Evolutionary conservation across 345 rosid genomes (phyloP), one percentile per base, ranked within the genome.

Genomic region (Mallotus nudiflorus): DNA sequence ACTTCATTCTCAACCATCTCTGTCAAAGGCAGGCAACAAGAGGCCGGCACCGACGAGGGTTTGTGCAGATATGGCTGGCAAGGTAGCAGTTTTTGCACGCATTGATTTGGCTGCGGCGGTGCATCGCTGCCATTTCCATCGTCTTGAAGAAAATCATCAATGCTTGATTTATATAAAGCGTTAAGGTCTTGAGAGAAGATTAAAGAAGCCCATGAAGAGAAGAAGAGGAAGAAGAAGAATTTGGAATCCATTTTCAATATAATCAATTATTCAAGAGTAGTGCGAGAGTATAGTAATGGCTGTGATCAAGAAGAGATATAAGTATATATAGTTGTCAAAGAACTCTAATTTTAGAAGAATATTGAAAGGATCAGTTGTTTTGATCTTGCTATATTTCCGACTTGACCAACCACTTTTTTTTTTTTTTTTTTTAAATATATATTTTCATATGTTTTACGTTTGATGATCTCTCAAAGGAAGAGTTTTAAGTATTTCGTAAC

Each of bases 21-120:
- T 67, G 73, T 77, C 74, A 88, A 24, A 0, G 93, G 90, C 18
- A 14, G 9, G 58, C 96, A 90, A 64, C 96, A 90, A 1, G 82
- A 44, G 3, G 68, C 20, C 3, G 91, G 82, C 4, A 83, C 82
- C 1, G 76, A 31, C 44, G 72, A 1, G 8, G 66, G 14, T 7
- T 55, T 31, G n/a, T 68, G 70, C 67, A 84, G 9, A 59, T 66
- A 83, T 0, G 73, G 62, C 24, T 82, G 61, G 77, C 93, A 90
- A 3, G 93, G 85, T 20, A 84, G 7, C 22, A 90, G 62, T 20
- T 78, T 78, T 39, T 73, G 55, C 55, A 84, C 0, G 69, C 96
- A 88, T 3, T 70, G 39, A 73, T 52, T 16, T 5, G 80, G 16
- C 15, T 66, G 27, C 8, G 22, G 8, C 19, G 29, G 4, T 44